Evolutionary conservation across 176 grass and related monocot species (phyloP).

Genomic region (Metroxylon sagu): DNA sequence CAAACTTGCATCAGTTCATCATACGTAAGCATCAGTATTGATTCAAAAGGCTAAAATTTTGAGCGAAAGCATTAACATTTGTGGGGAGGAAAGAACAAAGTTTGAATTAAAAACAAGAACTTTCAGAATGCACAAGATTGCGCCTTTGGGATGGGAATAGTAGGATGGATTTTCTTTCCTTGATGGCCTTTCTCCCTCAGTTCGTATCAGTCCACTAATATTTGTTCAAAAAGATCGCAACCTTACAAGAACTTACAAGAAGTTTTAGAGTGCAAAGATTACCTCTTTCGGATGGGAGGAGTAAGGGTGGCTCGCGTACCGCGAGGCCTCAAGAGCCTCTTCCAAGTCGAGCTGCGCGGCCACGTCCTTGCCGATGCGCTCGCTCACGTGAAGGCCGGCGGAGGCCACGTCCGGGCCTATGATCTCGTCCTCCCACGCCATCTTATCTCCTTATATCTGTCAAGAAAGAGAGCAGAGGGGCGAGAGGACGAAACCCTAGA

Average conservation of each 20-base stretch:
- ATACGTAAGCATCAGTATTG: too few relatives aligned
- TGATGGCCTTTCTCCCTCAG: too few relatives aligned
- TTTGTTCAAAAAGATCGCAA: not conserved
- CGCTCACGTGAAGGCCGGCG: constrained; percentile 75
- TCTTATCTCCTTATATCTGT: not conserved
- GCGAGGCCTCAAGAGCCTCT: constrained; percentile 88
- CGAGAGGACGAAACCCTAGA: too few relatives aligned
- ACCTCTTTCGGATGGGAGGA: constrained; percentile 89
- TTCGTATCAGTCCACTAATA: not conserved
- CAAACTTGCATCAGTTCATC: too few relatives aligned
- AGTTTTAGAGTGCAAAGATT: not conserved
- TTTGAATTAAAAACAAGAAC: too few relatives aligned
- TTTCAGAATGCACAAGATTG: too few relatives aligned
- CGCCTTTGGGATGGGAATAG: too few relatives aligned
- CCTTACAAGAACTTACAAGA: not conserved
- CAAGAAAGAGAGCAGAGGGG: too few relatives aligned
- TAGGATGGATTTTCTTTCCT: too few relatives aligned
- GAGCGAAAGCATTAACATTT: too few relatives aligned
- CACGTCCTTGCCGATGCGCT: constrained; percentile 76
- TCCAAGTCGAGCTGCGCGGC: constrained; percentile 80
- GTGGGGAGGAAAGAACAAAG: too few relatives aligned
- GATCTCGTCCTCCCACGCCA: constrained; percentile 91
- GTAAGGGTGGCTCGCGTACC: constrained; percentile 93
- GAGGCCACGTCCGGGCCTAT: constrained; percentile 83
- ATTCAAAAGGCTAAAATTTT: too few relatives aligned